A percentile compares a stretch with the other conserved stretches of the same genome.
These are phyloP conservation scores for Pleomassaria siparia DNA, from an alignment of 2,329 filamentous ascomycete species.

Conservation along the genomic window DNA sequence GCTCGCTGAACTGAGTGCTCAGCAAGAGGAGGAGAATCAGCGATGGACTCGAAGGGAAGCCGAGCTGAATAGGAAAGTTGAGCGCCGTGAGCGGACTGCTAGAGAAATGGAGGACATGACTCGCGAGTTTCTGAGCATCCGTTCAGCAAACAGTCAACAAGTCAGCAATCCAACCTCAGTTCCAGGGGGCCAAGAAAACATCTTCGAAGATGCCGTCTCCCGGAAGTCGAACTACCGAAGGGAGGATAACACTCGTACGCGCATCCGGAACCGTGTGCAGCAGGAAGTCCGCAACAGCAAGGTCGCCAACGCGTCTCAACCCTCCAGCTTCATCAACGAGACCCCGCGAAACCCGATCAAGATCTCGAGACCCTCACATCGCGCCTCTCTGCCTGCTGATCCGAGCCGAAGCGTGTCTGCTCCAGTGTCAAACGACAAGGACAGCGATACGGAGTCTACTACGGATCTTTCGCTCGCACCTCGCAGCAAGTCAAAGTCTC, in stretches of 20 bases:
- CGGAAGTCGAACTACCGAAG: slow-evolving; percentile 32
- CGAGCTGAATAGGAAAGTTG: slow-evolving; percentile 36
- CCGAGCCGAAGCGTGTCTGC: slow-evolving; percentile 33
- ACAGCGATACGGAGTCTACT: slow-evolving; percentile 42
- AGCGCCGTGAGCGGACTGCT: slow-evolving; percentile 29
- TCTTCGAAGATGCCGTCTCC: slow-evolving; percentile 18
- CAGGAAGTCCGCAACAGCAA: slow-evolving; percentile 39
- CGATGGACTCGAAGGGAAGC: slow-evolving; percentile 36
- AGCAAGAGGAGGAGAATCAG: slow-evolving; percentile 38
- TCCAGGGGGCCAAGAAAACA: slow-evolving; percentile 20
- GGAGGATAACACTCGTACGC: slow-evolving; percentile 34
- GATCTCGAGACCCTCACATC: slow-evolving; percentile 19
- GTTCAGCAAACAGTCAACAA: slow-evolving; percentile 27
- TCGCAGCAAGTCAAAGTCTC: slow-evolving; percentile 20
- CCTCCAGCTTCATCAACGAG: slow-evolving; percentile 18
- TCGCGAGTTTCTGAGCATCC: slow-evolving; percentile 30
- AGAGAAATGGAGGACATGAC: slow-evolving; percentile 33
- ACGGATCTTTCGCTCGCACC: slow-evolving; percentile 44
- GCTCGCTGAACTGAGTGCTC: slow-evolving; percentile 36
- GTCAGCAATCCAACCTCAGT: slow-evolving; percentile 9
- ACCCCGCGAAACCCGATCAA: slow-evolving; percentile 27
- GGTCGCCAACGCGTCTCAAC: slow-evolving; percentile 18
- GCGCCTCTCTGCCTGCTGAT: slow-evolving; percentile 17
- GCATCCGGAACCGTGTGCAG: slow-evolving; percentile 36
- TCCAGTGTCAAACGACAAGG: slow-evolving; percentile 26